Conservation (phyloP, 768 basidiomycete species). For the Mycena filopes region DNA sequence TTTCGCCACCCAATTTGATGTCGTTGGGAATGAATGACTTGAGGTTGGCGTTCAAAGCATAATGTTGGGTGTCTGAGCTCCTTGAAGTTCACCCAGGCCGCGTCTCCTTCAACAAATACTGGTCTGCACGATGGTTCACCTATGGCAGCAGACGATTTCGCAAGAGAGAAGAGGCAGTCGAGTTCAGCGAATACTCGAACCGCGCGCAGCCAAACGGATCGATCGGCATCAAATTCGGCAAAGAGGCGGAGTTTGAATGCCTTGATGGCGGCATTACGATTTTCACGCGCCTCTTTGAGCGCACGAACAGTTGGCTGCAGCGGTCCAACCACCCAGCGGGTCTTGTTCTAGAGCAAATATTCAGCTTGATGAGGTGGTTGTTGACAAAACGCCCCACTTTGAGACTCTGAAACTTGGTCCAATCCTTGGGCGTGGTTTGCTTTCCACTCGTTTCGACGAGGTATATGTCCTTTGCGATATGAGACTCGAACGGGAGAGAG, state of each 20-base stretch:
- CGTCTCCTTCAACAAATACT: constrained; percentile 82
- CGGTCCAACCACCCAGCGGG: constrained; percentile 82
- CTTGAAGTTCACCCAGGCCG: constrained; percentile 87
- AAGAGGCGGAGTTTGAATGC: constrained; percentile 85
- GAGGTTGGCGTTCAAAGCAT: constrained; percentile 66
- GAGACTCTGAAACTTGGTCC: constrained; percentile 83
- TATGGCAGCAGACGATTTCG: constrained; percentile 88
- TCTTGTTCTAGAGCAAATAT: constrained; percentile 60
- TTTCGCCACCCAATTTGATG: constrained; percentile 82
- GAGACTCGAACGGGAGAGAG: not conserved
- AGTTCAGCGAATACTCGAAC: constrained; percentile 91
- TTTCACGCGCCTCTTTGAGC: constrained; percentile 95
- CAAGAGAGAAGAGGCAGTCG: constrained; percentile 94
- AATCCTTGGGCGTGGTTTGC: constrained; percentile 74
- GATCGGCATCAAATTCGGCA: constrained; percentile 84
- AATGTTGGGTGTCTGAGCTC: constrained; percentile 91
- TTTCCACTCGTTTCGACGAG: constrained; percentile 77
- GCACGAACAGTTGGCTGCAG: constrained; percentile 77
- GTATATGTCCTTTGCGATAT: constrained; percentile 81
- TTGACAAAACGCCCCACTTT: constrained; percentile 62
- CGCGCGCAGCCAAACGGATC: constrained; percentile 83
- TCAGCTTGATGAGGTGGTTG: not conserved
- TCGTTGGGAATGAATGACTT: constrained; percentile 94
- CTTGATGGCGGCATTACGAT: constrained; percentile 80
- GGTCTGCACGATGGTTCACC: constrained; percentile 97